Conservation (phyloP, 805 yeast species). For the Candida peoriensis region DNA sequence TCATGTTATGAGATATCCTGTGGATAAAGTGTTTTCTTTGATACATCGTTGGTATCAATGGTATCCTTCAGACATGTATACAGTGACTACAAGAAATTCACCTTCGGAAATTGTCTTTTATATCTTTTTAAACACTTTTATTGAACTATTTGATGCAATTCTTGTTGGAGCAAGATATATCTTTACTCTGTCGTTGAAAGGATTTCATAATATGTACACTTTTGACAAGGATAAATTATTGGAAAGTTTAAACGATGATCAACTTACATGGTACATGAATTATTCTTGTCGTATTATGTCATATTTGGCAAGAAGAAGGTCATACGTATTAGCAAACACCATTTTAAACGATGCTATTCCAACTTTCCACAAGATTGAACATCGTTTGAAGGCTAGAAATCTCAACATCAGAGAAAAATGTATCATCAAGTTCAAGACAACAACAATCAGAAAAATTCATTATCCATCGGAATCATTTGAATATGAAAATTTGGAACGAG, state of each 20-base stretch:
- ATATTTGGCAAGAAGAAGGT: slow-evolving; percentile 17
- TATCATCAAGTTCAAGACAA: slow-evolving; percentile 12
- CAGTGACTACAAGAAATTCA: slow-evolving; percentile 10
- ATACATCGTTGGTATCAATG: slow-evolving; percentile 14
- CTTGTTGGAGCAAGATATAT: slow-evolving; percentile 16
- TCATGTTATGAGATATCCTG: slow-evolving; percentile 16
- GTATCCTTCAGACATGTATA: slow-evolving; percentile 15
- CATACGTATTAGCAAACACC: slow-evolving; percentile 13
- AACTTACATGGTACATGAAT: slow-evolving; percentile 10
- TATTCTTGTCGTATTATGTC: slow-evolving; percentile 19
- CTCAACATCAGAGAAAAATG: slow-evolving; percentile 19
- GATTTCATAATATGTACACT: slow-evolving; percentile 13
- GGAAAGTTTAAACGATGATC: slow-evolving; percentile 4
- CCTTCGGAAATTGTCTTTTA: slow-evolving; percentile 14
- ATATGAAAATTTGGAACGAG: slow-evolving; percentile 1
- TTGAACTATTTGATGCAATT: slow-evolving; percentile 13
- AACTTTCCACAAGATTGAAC: slow-evolving; percentile 5
- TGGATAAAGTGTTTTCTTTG: slow-evolving; percentile 10
- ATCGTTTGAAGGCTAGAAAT: slow-evolving; percentile 16
- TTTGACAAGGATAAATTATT: slow-evolving; percentile 9
- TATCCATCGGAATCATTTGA: slow-evolving; percentile 16
- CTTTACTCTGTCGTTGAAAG: slow-evolving; percentile 19
- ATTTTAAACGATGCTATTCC: slow-evolving; percentile 20
- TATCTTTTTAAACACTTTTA: slow-evolving; percentile 14
- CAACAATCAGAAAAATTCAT: slow-evolving; percentile 13